These are phyloP conservation scores for Stagonosporopsis chrysanthemi DNA, from an alignment of 2,329 filamentous ascomycete genomes.

Conservation along the genomic window DNA sequence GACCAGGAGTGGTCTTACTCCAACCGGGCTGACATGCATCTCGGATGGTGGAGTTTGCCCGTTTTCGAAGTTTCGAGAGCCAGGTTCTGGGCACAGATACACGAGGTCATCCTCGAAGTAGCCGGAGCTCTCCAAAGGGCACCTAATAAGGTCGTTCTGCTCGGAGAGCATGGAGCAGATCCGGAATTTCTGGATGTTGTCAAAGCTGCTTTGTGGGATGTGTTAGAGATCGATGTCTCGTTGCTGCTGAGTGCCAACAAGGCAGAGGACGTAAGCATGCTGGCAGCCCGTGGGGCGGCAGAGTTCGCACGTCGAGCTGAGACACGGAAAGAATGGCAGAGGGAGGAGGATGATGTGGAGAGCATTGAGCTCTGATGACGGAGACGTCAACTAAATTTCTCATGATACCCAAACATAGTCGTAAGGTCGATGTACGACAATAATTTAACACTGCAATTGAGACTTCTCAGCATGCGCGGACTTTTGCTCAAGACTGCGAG, in stretches of 20 bases:
- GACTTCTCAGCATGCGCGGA: neutral
- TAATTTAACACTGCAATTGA: constrained; percentile 9
- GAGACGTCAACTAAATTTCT: constrained; percentile 1
- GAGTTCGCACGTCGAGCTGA: constrained; percentile 27
- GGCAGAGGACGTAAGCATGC: constrained; percentile 14
- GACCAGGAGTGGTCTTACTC: constrained; percentile 16
- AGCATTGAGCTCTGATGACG: constrained; percentile 17
- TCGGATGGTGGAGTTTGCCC: constrained; percentile 40
- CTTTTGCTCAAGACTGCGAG: neutral
- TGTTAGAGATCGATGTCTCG: constrained; percentile 29
- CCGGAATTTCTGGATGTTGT: constrained; percentile 33
- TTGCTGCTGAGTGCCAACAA: constrained; percentile 23
- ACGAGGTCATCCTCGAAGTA: constrained; percentile 29
- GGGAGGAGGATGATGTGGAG: constrained; percentile 2
- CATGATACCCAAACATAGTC: constrained; percentile 22
- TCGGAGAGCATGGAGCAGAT: constrained; percentile 33
- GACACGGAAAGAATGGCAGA: constrained; percentile 3
- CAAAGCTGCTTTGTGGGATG: constrained; percentile 30
- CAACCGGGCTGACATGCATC: constrained; percentile 19
- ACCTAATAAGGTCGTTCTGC: constrained; percentile 33
- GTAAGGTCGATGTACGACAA: constrained; percentile 17
- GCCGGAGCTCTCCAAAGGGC: constrained; percentile 16
- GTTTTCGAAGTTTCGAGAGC: constrained; percentile 32
- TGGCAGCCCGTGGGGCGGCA: constrained; percentile 37
- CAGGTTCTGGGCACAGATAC: constrained; percentile 34